Conservation (phyloP, 495 filamentous ascomycete genomes). For the Terfezia boudieri region DNA sequence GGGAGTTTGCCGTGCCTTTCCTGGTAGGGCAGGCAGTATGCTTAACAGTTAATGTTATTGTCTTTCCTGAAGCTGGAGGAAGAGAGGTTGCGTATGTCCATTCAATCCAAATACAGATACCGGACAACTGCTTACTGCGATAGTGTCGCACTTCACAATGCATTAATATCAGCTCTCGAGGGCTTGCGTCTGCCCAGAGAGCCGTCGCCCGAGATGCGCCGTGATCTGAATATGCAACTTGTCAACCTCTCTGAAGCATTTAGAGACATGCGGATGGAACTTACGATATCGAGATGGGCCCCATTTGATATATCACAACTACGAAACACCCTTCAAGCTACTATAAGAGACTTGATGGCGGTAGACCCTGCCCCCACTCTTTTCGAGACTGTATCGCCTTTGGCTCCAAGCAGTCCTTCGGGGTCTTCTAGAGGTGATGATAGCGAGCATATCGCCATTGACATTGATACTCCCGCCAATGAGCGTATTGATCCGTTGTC, state of each 20-base stretch:
- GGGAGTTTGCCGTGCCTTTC: conserved; percentile 35
- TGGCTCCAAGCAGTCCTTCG: not conserved
- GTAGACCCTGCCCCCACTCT: conserved; percentile 26
- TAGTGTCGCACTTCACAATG: conserved; percentile 23
- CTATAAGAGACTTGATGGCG: conserved; percentile 25
- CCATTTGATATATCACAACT: conserved; percentile 26
- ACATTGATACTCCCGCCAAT: conserved; percentile 16
- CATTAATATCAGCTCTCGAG: conserved; percentile 17
- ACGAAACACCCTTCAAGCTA: conserved; percentile 31
- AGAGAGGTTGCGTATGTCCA: conserved; percentile 25
- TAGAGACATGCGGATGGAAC: conserved; percentile 32
- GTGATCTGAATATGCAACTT: conserved; percentile 21
- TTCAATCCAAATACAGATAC: not conserved
- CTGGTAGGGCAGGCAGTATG: conserved; percentile 30
- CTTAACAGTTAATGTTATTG: conserved; percentile 23
- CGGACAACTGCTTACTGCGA: conserved; percentile 3
- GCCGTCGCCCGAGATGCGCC: conserved; percentile 20
- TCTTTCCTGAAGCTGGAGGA: conserved; percentile 33
- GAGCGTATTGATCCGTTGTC: conserved; percentile 5
- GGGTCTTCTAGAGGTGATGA: not conserved
- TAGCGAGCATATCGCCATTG: conserved; percentile 17
- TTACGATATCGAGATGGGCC: conserved; percentile 27
- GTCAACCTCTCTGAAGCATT: conserved; percentile 33
- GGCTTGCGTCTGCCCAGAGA: conserved; percentile 25
- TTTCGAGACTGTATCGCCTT: conserved; percentile 14